Base-by-base conservation (phyloP, 2,329 filamentous ascomycete genomes). In the Penicillium sp. region DNA sequence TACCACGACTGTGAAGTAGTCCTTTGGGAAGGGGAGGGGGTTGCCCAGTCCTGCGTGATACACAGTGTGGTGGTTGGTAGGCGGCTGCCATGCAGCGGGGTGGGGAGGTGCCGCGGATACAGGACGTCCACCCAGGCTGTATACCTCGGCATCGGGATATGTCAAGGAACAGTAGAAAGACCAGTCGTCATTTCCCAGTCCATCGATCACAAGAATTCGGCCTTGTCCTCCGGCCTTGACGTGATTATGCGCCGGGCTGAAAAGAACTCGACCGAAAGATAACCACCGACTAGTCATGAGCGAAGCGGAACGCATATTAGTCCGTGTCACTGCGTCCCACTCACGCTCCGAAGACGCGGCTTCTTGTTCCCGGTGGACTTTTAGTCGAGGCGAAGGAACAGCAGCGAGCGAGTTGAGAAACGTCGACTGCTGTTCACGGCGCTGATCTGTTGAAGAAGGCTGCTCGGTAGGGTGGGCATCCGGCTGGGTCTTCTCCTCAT, bases 161-260 rank as follows among this genome's bases (percentile, higher is more conserved):
- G 77, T 78, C 46, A 80, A 65, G 15, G 78, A 75, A 61, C 78
- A 80, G 60, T 80, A 80, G 60, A 78, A 79, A 9, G 78, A 80
- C 78, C 78, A 80, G 55, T 80, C 78, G 51, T 79, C 77, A 50
- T 79, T 79, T n/a, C 77, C 77, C 18, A 80, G 66, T 13, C 78
- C 78, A 57, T 80, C 78, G 44, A 80, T 73, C 25, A 80, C 75
- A 34, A 80, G 69, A 21, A 80, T 76, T 41, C 75, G 71, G 23
- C 74, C 72, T 49, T 76, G 72, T 6, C 72, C 69, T 23, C 69
- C 67, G 6, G 66, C 59, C 39, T 73, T 70, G 32, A 79, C 70
- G 47, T 77, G 76, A 32, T 74, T 75, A 58, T 79, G 76, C 10
- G 76, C 77, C 13, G 78, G 78, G 39, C 77, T 79, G 62, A 80